Percentiles rank a stretch among this genome's conserved stretches.
Conservation (phyloP, 2,329 filamentous ascomycete genomes). For the Raffaelea albimanens region DNA sequence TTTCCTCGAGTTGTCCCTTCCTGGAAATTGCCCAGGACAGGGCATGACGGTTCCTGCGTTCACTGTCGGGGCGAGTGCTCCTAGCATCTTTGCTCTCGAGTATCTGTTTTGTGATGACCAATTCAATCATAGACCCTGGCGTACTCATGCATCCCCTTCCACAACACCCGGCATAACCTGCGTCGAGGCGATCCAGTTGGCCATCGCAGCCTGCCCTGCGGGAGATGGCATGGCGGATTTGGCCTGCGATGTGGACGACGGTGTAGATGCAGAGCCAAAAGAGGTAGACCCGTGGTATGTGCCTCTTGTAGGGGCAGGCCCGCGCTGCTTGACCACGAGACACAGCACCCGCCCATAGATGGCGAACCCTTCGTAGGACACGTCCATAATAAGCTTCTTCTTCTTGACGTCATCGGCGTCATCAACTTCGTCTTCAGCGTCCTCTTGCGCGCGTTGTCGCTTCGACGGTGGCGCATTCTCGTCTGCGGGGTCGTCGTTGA, state of each 20-base stretch:
- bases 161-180: constrained; percentile 43
- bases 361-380: constrained; percentile 88
- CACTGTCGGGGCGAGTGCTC: too few relatives aligned
- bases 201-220: constrained; percentile 61
- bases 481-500: constrained; percentile 20
- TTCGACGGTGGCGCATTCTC: constrained; percentile 28
- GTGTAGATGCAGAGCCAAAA: too few relatives aligned
- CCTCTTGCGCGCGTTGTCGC: constrained; percentile 23
- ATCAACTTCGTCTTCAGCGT: constrained; percentile 13
- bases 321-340: constrained; percentile 73
- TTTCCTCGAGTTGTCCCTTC: too few relatives aligned
- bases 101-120: too few relatives aligned
- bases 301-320: constrained; percentile 18
- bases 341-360: constrained; percentile 92
- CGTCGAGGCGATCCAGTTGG: constrained; percentile 77
- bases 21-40: too few relatives aligned
- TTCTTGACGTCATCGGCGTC: constrained; percentile 52
- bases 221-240: constrained; percentile 14
- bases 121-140: too few relatives aligned
- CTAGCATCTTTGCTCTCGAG: too few relatives aligned
- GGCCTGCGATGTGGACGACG: background rate
- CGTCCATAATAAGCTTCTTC: constrained; percentile 81
- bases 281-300: constrained; percentile 7
- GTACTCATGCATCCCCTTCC: constrained; percentile 1
- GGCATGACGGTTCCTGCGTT: too few relatives aligned